These are phyloP conservation scores for Fusarium circinatum DNA, from an alignment of 2,329 filamentous ascomycete species.

Conservation along the genomic window DNA sequence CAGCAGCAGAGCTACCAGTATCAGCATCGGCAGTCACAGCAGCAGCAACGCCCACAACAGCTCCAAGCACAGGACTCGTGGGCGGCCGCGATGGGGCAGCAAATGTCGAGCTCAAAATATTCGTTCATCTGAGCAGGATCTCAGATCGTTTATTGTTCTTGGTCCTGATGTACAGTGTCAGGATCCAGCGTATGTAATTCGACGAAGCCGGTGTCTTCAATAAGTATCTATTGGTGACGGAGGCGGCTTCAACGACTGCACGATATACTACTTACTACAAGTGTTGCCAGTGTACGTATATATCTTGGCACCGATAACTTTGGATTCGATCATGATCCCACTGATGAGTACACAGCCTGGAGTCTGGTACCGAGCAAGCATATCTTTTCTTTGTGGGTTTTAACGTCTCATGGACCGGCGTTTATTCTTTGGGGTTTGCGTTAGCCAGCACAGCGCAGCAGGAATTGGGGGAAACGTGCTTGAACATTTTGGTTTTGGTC, in stretches of 20 bases:
- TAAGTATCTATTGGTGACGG: constrained; percentile 13
- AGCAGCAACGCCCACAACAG: constrained; percentile 31
- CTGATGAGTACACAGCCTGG: constrained; percentile 34
- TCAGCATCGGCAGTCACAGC: constrained; percentile 23
- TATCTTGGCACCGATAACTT: constrained; percentile 1
- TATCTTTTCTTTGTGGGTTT: constrained; percentile 27
- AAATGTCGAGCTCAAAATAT: constrained; percentile 45
- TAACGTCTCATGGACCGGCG: constrained; percentile 37
- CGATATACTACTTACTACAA: constrained; percentile 10
- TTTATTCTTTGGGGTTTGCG: constrained; percentile 33
- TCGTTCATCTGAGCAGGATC: constrained; percentile 48
- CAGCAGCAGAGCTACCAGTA: constrained; percentile 23
- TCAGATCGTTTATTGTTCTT: constrained; percentile 22
- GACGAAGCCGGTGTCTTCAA: constrained; percentile 17
- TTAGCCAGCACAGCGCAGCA: background rate
- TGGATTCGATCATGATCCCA: constrained; percentile 18
- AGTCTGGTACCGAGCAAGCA: constrained; percentile 35
- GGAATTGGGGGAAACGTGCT: constrained; percentile 5
- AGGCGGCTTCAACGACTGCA: constrained; percentile 29
- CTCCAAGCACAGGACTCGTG: constrained; percentile 49
- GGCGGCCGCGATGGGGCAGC: constrained; percentile 49
- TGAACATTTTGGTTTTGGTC: constrained; percentile 25
- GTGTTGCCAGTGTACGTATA: constrained; percentile 3
- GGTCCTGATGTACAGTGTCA: background rate
- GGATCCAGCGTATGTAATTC: constrained; percentile 11